phyloP scores from a whole-genome alignment of 2,329 filamentous ascomycete genomes.

The Gaeumannomyces sp. region DNA sequence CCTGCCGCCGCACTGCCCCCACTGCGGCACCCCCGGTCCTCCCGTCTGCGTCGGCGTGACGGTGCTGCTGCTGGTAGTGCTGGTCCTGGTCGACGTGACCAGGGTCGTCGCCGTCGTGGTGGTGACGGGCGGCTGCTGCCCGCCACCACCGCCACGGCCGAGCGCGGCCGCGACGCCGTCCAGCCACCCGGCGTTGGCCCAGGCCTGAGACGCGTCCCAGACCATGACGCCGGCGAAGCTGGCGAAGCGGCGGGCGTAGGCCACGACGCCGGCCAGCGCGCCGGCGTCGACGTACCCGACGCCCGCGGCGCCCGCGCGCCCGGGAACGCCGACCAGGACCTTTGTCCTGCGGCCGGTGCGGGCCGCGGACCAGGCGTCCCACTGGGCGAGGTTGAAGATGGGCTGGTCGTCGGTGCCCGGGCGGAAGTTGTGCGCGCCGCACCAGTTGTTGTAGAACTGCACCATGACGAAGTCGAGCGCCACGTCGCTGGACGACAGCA shows the following conservation, averaged over 20 bases:
- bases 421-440: slow-evolving; percentile 49
- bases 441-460: slow-evolving; percentile 67
- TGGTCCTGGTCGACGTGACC: slow-evolving; percentile 8
- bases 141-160: slow-evolving; percentile 9
- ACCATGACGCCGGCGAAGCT: slow-evolving; percentile 65
- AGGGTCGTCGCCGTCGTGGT: slow-evolving; percentile 7
- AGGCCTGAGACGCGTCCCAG: slow-evolving; percentile 61
- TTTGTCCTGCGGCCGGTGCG: slow-evolving; percentile 55
- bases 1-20: slow-evolving; percentile 30
- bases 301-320: slow-evolving; percentile 42
- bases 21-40: slow-evolving; percentile 23
- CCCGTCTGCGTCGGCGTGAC: slow-evolving; percentile 15
- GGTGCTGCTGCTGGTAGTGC: slow-evolving; percentile 8
- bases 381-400: slow-evolving; percentile 56
- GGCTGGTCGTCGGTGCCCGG: slow-evolving; percentile 36
- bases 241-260: slow-evolving; percentile 45
- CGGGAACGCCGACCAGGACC: slow-evolving; percentile 56
- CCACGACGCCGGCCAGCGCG: slow-evolving; percentile 43
- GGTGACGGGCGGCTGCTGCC: slow-evolving; percentile 9
- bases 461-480: slow-evolving; percentile 55
- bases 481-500: slow-evolving; percentile 42
- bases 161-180: slow-evolving; percentile 33
- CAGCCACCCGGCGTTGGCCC: slow-evolving; percentile 52
- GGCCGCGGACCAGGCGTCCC: slow-evolving; percentile 59
- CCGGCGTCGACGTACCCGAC: slow-evolving; percentile 46